phyloP scores from a whole-genome alignment of 306 rosid genomes.

The Quercus rubra region DNA sequence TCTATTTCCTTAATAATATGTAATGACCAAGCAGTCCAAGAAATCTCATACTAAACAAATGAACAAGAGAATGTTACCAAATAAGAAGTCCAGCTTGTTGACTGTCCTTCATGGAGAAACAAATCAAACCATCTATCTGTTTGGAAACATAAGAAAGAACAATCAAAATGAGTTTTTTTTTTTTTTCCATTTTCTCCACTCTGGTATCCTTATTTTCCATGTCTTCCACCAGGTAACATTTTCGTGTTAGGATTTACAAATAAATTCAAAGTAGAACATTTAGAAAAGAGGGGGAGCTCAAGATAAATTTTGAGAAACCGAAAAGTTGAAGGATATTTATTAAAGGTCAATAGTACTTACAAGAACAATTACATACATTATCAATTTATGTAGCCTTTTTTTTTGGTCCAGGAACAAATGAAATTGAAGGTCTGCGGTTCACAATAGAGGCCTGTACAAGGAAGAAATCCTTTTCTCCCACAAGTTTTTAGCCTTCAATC shows the following conservation, averaged over 20 bases:
- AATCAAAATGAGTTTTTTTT: background rate
- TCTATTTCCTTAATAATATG: no score
- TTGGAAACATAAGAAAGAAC: background rate
- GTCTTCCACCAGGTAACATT: background rate
- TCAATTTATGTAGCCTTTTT: background rate
- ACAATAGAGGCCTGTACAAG: background rate
- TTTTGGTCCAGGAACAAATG: constrained; percentile 1
- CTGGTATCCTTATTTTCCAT: background rate
- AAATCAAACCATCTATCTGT: background rate
- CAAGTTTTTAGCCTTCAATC: background rate
- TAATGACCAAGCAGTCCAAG: no score
- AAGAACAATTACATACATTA: background rate
- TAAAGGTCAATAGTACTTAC: background rate
- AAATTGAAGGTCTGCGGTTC: background rate
- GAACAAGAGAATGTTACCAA: no score
- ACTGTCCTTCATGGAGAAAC: background rate
- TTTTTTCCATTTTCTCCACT: background rate
- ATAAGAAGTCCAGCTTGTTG: background rate
- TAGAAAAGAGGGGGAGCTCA: background rate
- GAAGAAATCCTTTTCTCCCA: constrained; percentile 6
- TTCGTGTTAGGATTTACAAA: background rate
- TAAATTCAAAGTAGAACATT: background rate
- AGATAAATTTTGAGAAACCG: background rate
- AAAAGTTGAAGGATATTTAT: background rate
- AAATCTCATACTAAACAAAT: no score